Evolutionary conservation across 805 yeast species (phyloP).

Genomic region (Sugiyamaella boreocaroliniensis): DNA sequence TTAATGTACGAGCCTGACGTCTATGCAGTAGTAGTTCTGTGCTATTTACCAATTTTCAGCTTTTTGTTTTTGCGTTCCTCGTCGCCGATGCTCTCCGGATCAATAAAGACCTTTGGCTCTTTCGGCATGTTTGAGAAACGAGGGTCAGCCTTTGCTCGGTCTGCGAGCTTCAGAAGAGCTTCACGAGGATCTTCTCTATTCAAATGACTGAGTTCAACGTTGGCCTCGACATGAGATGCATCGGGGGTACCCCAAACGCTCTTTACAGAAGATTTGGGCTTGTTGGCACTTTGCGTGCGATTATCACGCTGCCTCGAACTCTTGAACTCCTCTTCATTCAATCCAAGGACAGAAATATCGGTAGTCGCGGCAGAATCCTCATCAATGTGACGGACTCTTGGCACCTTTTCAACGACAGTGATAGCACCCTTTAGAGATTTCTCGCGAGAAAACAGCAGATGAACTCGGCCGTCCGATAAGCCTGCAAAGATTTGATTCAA

Average conservation of each 20-base stretch:
- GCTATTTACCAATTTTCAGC: constrained; percentile 6
- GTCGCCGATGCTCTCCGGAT: constrained; percentile 5
- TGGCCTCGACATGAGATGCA: constrained; percentile 16
- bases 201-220: constrained; percentile 13
- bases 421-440: constrained; percentile 27
- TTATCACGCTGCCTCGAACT: constrained; percentile 6
- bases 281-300: neutral
- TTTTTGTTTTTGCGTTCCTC: constrained; percentile 1
- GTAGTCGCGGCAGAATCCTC: constrained; percentile 23
- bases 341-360: constrained; percentile 23
- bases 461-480: constrained; percentile 23
- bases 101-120: constrained; percentile 5
- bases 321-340: constrained; percentile 21
- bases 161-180: constrained; percentile 28
- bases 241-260: constrained; percentile 23
- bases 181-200: constrained; percentile 31
- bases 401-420: constrained; percentile 22
- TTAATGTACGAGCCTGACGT: neutral
- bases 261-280: neutral
- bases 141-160: constrained; percentile 24
- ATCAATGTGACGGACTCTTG: constrained; percentile 28
- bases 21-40: neutral
- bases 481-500: constrained; percentile 31
- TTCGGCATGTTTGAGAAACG: constrained; percentile 12
- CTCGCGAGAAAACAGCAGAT: constrained; percentile 25